These are phyloP conservation scores for Salix caprea DNA, from an alignment of 345 rosid species.

Conservation along the genomic window DNA sequence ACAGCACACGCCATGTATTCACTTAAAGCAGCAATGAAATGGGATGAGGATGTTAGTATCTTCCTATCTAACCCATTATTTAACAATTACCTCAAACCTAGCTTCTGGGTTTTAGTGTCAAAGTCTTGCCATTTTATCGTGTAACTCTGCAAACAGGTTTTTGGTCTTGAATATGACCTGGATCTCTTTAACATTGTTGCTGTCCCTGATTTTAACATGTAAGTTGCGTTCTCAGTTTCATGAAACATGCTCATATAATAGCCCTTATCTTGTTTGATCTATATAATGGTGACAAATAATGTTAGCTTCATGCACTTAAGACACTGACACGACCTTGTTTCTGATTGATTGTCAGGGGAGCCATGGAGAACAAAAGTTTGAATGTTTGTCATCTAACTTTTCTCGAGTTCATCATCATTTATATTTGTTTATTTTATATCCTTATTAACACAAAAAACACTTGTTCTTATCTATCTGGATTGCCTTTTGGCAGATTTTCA, in stretches of 20 bases:
- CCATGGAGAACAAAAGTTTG: constrained; percentile 99
- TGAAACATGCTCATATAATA: neutral
- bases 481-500: constrained; percentile 66
- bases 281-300: constrained; percentile 2
- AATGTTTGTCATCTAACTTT: constrained; percentile 49
- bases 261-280: neutral
- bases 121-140: neutral
- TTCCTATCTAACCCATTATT: neutral
- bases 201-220: constrained; percentile 98
- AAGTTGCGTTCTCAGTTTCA: constrained; percentile 26
- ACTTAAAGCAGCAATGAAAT: constrained; percentile 94
- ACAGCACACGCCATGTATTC: constrained; percentile 99
- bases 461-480: constrained; percentile 12
- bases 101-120: constrained; percentile 9
- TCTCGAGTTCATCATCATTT: neutral
- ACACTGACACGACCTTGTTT: neutral
- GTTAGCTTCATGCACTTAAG: neutral
- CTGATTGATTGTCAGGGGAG: constrained; percentile 67
- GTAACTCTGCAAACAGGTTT: constrained; percentile 50
- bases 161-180: constrained; percentile 95
- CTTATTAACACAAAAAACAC: neutral
- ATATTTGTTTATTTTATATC: neutral
- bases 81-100: neutral
- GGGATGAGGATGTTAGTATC: constrained; percentile 92
- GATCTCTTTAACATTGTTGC: constrained; percentile 99